A percentile compares a stretch with the other conserved stretches of the same genome.
Evolutionary conservation across 2,329 filamentous ascomycete species (phyloP).

Genomic region (Hysterium pulicare): DNA sequence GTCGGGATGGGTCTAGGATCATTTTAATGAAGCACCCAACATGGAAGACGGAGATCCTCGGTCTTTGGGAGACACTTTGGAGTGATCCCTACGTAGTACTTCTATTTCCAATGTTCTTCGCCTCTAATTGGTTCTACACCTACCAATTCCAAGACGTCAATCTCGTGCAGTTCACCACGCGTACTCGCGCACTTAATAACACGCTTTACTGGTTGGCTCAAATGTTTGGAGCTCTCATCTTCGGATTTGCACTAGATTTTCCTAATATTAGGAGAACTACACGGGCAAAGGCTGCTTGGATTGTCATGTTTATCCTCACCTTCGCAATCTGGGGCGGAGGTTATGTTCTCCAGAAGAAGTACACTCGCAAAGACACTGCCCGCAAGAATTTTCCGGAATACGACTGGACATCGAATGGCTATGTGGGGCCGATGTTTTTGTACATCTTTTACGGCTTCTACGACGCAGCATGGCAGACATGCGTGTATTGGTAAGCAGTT

Average conservation of each 20-base stretch:
- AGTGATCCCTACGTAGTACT: conserved; percentile 67
- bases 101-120: conserved; percentile 75
- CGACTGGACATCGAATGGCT: conserved; percentile 68
- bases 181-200: conserved; percentile 69
- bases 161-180: conserved; percentile 63
- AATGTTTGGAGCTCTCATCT: conserved; percentile 67
- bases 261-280: conserved; percentile 54
- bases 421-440: conserved; percentile 77
- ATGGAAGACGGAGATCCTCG: conserved; percentile 71
- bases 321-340: conserved; percentile 77
- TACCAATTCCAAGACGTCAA: conserved; percentile 75
- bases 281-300: conserved; percentile 62
- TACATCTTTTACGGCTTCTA: conserved; percentile 90
- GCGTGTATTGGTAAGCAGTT: conserved; percentile 71
- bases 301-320: conserved; percentile 62
- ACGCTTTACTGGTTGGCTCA: conserved; percentile 72
- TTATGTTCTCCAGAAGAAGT: conserved; percentile 66
- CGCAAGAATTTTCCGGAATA: conserved; percentile 23
- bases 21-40: conserved; percentile 85
- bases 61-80: conserved; percentile 67
- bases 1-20: conserved; percentile 69
- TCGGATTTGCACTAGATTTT: conserved; percentile 66
- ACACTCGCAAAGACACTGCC: conserved; percentile 38
- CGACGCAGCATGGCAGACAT: conserved; percentile 87
- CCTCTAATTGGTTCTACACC: conserved; percentile 73